phyloP scores from a whole-genome alignment of 306 rosid species.

The Cucurbita maxima region DNA sequence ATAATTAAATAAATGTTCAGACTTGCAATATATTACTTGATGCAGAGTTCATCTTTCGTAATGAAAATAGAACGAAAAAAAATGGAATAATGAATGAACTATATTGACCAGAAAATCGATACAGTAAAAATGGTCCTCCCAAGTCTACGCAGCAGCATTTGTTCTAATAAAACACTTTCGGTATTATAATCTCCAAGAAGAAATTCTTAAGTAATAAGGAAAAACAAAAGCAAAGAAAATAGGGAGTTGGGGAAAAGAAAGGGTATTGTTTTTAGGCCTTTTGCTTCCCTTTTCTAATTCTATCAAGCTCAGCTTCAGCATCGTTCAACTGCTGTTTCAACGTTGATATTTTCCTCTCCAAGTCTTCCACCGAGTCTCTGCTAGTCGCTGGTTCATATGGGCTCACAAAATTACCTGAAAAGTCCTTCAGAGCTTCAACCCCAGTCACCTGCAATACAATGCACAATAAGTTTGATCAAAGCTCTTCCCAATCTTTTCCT shows the following conservation, averaged over 20 bases:
- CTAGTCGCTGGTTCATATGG: slow-evolving; percentile 38
- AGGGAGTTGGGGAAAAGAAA: not conserved
- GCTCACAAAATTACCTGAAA: slow-evolving; percentile 47
- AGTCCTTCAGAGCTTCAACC: slow-evolving; percentile 58
- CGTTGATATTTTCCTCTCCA: slow-evolving; percentile 41
- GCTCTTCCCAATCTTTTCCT: not conserved
- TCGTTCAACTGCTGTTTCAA: slow-evolving; percentile 44
- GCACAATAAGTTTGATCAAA: not conserved
- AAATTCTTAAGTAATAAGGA: not conserved
- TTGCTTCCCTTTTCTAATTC: slow-evolving; percentile 33
- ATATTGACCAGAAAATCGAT: not conserved
- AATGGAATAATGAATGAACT: not conserved
- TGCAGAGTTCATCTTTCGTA: not conserved
- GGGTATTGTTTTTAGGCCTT: slow-evolving; percentile 12
- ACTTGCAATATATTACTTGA: no score
- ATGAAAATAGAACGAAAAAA: not conserved
- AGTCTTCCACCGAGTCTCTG: slow-evolving; percentile 34
- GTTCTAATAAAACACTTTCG: not conserved
- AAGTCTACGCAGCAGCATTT: not conserved
- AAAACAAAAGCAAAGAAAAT: not conserved
- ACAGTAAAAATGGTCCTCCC: not conserved
- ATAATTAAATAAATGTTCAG: no score
- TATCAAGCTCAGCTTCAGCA: slow-evolving; percentile 60
- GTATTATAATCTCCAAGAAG: not conserved
- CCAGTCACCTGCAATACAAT: slow-evolving; percentile 64